These are phyloP conservation scores for Hansenula sp. DNA, from an alignment of 1,139 yeast species.

Conservation along the genomic window DNA sequence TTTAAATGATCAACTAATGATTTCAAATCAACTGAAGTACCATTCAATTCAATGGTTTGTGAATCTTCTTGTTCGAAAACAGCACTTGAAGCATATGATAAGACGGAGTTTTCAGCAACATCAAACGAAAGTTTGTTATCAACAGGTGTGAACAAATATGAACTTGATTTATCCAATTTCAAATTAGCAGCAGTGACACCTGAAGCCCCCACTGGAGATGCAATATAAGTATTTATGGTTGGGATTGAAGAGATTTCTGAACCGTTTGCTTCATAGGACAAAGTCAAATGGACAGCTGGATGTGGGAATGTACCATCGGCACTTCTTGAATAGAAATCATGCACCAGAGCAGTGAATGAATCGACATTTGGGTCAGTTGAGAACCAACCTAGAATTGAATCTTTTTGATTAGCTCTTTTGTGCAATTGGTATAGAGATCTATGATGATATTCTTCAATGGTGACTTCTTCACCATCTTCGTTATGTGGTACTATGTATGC, in stretches of 20 bases:
- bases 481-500: constrained; percentile 83
- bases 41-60: constrained; percentile 27
- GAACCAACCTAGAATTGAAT: constrained; percentile 85
- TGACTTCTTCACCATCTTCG: constrained; percentile 72
- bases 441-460: constrained; percentile 74
- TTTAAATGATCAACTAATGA: constrained; percentile 53
- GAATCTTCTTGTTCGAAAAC: constrained; percentile 24
- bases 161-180: constrained; percentile 47
- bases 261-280: constrained; percentile 39
- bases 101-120: constrained; percentile 57
- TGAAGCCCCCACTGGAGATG: constrained; percentile 68
- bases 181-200: constrained; percentile 34
- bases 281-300: constrained; percentile 77
- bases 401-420: constrained; percentile 78
- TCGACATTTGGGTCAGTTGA: constrained; percentile 67
- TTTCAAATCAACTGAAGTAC: constrained; percentile 36
- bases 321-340: constrained; percentile 73
- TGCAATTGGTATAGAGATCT: constrained; percentile 68
- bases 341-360: constrained; percentile 76
- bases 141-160: constrained; percentile 77
- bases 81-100: constrained; percentile 37
- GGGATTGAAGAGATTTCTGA: constrained; percentile 43
- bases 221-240: constrained; percentile 63
- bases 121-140: constrained; percentile 63
- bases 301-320: constrained; percentile 66